Conservation (phyloP, 2,329 filamentous ascomycete species). For the Pseudogymnoascus sp. region DNA sequence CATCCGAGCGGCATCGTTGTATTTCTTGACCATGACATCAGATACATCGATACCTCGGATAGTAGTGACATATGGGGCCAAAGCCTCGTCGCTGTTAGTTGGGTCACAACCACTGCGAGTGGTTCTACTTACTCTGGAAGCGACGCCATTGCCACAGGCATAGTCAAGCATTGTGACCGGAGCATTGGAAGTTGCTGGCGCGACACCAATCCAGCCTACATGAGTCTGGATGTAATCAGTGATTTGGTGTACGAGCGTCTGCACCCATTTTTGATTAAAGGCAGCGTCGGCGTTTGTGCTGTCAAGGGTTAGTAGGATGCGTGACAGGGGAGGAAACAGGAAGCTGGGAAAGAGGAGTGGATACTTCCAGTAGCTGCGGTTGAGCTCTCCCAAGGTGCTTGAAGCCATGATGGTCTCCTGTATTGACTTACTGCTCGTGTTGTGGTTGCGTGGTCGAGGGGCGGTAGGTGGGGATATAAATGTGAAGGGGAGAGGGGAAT, state of each 20-base stretch:
- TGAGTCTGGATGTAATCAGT: not conserved
- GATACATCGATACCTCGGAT: conserved; percentile 32
- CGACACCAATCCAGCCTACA: conserved; percentile 8
- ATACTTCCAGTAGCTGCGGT: too few relatives aligned
- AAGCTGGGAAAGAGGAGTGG: too few relatives aligned
- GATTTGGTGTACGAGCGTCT: not conserved
- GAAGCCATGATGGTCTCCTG: too few relatives aligned
- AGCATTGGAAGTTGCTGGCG: not conserved
- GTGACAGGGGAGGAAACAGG: too few relatives aligned
- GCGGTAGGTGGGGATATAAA: too few relatives aligned
- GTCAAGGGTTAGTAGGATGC: too few relatives aligned
- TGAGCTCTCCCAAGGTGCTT: too few relatives aligned
- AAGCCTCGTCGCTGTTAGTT: conserved; percentile 22
- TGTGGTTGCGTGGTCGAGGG: too few relatives aligned
- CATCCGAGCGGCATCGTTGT: conserved; percentile 20
- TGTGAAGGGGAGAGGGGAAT: too few relatives aligned
- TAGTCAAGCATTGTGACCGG: conserved; percentile 18
- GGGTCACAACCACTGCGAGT: not conserved
- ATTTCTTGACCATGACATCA: conserved; percentile 27
- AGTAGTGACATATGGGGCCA: conserved; percentile 26
- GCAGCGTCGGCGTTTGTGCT: too few relatives aligned
- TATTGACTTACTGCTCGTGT: too few relatives aligned
- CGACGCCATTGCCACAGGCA: conserved; percentile 19
- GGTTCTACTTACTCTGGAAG: conserved; percentile 15
- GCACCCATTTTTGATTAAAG: not conserved